Percentiles rank a stretch among this genome's conserved stretches.
Conservation (phyloP, 2,329 filamentous ascomycete species). For the Apiospora sp. region DNA sequence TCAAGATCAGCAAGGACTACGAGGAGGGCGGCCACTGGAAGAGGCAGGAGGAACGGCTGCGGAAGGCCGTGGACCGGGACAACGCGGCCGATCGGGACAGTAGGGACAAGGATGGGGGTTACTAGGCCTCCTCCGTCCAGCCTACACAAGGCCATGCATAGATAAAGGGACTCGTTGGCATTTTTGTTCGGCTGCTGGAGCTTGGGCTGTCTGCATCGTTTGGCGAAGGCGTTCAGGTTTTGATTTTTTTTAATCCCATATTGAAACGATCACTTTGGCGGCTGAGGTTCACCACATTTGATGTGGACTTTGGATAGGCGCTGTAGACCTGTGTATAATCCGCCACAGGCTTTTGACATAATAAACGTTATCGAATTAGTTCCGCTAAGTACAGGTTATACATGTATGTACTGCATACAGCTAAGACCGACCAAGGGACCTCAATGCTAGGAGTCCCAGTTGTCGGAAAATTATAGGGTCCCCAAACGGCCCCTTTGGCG, state of each 20-base stretch:
- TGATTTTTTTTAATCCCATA: slow-evolving; percentile 10
- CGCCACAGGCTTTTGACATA: neutral
- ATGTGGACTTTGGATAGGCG: neutral
- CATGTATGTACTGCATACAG: neutral
- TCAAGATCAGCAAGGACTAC: slow-evolving; percentile 87
- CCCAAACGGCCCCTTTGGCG: slow-evolving; percentile 13
- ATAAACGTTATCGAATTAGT: neutral
- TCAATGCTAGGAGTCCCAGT: neutral
- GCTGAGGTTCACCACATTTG: neutral
- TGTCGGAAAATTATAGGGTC: neutral
- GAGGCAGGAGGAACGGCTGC: slow-evolving; percentile 77
- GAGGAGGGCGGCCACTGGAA: slow-evolving; percentile 88
- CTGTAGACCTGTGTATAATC: neutral
- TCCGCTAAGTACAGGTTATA: neutral
- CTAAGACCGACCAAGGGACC: slow-evolving; percentile 6
- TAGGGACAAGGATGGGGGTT: slow-evolving; percentile 19
- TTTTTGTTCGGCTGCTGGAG: neutral
- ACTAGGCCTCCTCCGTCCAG: neutral
- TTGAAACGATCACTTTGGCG: neutral
- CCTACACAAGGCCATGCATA: neutral
- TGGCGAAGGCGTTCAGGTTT: slow-evolving; percentile 31
- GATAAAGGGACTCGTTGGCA: neutral
- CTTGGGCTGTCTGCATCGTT: slow-evolving; percentile 30
- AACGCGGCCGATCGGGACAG: slow-evolving; percentile 17
- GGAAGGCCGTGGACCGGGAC: slow-evolving; percentile 53